phyloP scores from a whole-genome alignment of 169 alveolate genomes.

The Eimeria zaria region DNA sequence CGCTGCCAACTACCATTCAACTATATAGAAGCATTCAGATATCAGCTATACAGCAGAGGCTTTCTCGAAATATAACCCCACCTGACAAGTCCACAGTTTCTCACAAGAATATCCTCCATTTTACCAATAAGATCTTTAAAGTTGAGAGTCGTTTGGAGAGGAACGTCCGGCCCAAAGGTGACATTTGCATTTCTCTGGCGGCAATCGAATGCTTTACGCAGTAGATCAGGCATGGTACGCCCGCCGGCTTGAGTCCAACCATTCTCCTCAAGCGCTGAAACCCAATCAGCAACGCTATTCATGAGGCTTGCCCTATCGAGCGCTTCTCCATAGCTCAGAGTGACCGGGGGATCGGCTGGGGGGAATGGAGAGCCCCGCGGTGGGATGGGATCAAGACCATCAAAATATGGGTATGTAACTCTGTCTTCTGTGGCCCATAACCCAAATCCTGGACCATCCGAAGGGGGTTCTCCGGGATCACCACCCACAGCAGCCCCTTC shows the following conservation, averaged over 20 bases:
- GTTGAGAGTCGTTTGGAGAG: neutral
- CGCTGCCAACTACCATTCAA: neutral
- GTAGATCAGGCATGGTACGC: neutral
- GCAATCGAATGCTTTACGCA: neutral
- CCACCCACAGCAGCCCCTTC: too few relatives aligned
- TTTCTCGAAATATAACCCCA: neutral
- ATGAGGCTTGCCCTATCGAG: neutral
- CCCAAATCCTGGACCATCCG: too few relatives aligned
- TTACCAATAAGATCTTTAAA: neutral
- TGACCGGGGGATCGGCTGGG: neutral
- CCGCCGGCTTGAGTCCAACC: neutral
- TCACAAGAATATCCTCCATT: neutral
- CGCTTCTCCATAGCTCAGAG: neutral
- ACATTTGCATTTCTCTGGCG: neutral
- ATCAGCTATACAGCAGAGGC: neutral
- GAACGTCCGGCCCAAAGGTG: neutral
- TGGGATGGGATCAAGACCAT: neutral
- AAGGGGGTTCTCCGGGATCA: too few relatives aligned
- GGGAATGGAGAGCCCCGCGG: neutral
- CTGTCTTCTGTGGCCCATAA: too few relatives aligned
- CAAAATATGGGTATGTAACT: too few relatives aligned
- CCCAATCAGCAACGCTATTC: neutral
- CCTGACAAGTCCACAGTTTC: neutral
- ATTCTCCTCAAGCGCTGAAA: neutral
- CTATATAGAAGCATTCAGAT: neutral